These are phyloP conservation scores for Steccherinum ochraceum DNA, from an alignment of 768 basidiomycete species.

Conservation along the genomic window DNA sequence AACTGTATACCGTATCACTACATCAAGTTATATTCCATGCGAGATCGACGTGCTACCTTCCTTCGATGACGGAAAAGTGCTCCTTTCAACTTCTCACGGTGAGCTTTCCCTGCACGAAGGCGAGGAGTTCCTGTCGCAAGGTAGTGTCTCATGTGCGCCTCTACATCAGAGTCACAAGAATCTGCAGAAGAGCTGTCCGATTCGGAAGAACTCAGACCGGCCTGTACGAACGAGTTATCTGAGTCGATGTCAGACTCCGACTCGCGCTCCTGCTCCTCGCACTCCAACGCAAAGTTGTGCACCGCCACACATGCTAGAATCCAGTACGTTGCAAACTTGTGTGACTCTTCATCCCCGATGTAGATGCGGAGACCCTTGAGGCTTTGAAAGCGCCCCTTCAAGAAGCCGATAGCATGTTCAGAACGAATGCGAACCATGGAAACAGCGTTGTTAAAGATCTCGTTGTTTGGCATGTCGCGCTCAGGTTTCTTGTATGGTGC, in stretches of 20 bases:
- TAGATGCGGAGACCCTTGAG: constrained; percentile 24
- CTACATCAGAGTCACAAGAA: too few relatives aligned
- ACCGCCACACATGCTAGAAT: constrained; percentile 24
- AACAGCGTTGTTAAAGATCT: constrained; percentile 30
- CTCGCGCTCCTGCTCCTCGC: constrained; percentile 22
- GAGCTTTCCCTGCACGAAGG: neutral
- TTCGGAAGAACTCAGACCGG: constrained; percentile 14
- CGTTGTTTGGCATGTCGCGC: constrained; percentile 23
- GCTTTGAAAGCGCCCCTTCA: constrained; percentile 34
- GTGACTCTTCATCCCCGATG: constrained; percentile 18
- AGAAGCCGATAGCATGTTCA: constrained; percentile 33
- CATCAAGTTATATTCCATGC: too few relatives aligned
- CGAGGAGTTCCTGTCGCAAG: neutral
- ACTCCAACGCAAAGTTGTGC: constrained; percentile 25
- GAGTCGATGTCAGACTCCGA: constrained; percentile 3
- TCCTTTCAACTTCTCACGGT: constrained; percentile 2
- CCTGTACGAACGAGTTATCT: constrained; percentile 17
- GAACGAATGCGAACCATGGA: constrained; percentile 29
- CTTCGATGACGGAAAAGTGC: constrained; percentile 1
- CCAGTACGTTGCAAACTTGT: constrained; percentile 28
- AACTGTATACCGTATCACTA: too few relatives aligned
- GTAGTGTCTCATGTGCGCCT: neutral
- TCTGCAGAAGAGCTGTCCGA: constrained; percentile 4
- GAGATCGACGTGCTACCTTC: too few relatives aligned
- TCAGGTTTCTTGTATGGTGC: constrained; percentile 26